Conservation (phyloP, 768 basidiomycete species). For the Gymnopilus dilepis region DNA sequence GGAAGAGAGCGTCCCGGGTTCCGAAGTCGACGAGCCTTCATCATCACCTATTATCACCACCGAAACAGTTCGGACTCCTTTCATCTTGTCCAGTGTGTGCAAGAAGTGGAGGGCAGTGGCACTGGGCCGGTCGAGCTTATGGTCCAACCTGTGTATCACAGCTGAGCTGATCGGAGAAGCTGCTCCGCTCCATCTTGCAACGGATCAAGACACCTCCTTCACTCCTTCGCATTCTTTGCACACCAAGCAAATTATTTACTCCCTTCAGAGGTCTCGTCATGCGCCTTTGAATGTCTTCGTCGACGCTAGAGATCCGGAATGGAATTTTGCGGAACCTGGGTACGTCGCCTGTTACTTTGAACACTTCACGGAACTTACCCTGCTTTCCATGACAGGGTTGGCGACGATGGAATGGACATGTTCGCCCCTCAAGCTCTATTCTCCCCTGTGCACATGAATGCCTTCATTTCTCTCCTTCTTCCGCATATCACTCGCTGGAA, state of each 20-base stretch:
- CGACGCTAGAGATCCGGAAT: constrained; percentile 61
- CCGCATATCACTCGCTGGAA: constrained; percentile 59
- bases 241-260: constrained; percentile 43
- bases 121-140: constrained; percentile 52
- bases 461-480: constrained; percentile 51
- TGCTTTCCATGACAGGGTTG: constrained; percentile 28
- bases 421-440: constrained; percentile 42
- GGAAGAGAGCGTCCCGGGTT: constrained; percentile 16
- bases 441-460: constrained; percentile 47
- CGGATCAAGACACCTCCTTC: not conserved
- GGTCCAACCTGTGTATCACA: constrained; percentile 60
- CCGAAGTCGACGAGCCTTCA: constrained; percentile 24
- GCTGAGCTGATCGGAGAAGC: constrained; percentile 37
- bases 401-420: constrained; percentile 28
- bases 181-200: constrained; percentile 8
- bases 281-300: constrained; percentile 60
- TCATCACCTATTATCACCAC: constrained; percentile 40
- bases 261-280: constrained; percentile 51
- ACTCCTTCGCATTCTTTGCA: constrained; percentile 30
- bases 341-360: constrained; percentile 28
- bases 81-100: constrained; percentile 52
- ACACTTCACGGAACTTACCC: constrained; percentile 7
- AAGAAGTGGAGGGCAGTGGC: constrained; percentile 59
- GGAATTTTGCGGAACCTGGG: constrained; percentile 62
- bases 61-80: constrained; percentile 49